These are phyloP conservation scores for Tolypocladium album DNA, from an alignment of 2,329 filamentous ascomycete species.

Conservation along the genomic window DNA sequence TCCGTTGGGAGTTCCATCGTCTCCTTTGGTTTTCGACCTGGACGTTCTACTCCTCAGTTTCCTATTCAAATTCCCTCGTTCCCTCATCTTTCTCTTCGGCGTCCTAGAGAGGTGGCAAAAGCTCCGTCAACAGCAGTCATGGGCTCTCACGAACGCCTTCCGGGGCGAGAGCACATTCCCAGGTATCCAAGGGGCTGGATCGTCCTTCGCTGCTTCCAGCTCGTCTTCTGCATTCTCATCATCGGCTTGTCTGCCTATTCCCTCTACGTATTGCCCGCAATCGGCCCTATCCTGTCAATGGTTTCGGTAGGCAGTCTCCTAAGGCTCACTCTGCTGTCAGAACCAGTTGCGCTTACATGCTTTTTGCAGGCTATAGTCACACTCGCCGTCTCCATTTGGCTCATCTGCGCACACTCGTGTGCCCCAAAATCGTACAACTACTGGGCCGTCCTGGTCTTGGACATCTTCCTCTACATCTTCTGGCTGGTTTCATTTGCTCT, in stretches of 20 bases:
- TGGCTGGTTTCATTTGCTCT: constrained; percentile 37
- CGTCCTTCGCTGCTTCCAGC: constrained; percentile 31
- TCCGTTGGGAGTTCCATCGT: neutral
- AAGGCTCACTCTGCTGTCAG: neutral
- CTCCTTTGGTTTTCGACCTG: neutral
- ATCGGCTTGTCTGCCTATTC: constrained; percentile 38
- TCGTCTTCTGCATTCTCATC: constrained; percentile 32
- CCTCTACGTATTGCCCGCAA: constrained; percentile 20
- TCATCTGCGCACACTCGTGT: constrained; percentile 30
- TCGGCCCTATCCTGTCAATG: constrained; percentile 22
- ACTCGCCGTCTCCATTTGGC: constrained; percentile 34
- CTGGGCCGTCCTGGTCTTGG: constrained; percentile 39
- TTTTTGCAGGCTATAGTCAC: constrained; percentile 27
- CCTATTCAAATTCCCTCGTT: neutral
- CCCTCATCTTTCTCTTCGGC: neutral
- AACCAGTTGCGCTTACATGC: constrained; percentile 9
- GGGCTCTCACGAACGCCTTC: neutral
- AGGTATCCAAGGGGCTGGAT: constrained; percentile 32
- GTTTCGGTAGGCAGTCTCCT: constrained; percentile 21
- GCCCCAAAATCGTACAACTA: constrained; percentile 37
- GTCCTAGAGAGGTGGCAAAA: neutral
- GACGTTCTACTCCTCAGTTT: too few species aligned
- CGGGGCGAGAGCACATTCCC: constrained; percentile 35
- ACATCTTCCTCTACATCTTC: constrained; percentile 39
- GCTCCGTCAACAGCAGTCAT: neutral